Conservation (phyloP, 202 grass and related monocot genomes). For the Musa balbisiana region DNA sequence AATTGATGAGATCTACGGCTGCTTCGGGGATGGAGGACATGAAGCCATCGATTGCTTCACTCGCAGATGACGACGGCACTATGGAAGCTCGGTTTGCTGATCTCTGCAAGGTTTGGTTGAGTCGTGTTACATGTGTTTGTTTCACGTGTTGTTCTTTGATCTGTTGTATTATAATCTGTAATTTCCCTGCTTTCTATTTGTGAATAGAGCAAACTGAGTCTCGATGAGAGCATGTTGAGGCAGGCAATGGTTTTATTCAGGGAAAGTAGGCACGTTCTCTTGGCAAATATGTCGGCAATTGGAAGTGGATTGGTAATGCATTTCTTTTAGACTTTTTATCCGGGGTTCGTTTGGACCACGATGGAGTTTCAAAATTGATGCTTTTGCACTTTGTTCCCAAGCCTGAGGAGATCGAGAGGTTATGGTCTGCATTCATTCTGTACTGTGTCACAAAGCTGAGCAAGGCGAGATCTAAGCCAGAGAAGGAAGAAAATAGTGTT, state of each 20-base stretch:
- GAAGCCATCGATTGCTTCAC: slow-evolving; percentile 22
- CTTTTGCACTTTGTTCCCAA: slow-evolving; percentile 22
- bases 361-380: slow-evolving; percentile 18
- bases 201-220: slow-evolving; percentile 51
- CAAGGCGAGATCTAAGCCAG: slow-evolving; percentile 32
- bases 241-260: slow-evolving; percentile 60
- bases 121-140: not conserved
- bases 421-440: slow-evolving; percentile 76
- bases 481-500: slow-evolving; percentile 49
- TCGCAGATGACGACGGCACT: slow-evolving; percentile 12
- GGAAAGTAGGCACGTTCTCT: slow-evolving; percentile 53
- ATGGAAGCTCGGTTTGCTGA: slow-evolving; percentile 47
- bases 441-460: slow-evolving; percentile 74
- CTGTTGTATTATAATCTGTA: not conserved
- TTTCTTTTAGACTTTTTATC: slow-evolving; percentile 2
- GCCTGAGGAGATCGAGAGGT: slow-evolving; percentile 76
- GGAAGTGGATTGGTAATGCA: slow-evolving; percentile 59
- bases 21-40: slow-evolving; percentile 14
- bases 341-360: not conserved
- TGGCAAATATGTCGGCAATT: slow-evolving; percentile 64
- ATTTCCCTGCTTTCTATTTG: not conserved
- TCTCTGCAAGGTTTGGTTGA: slow-evolving; percentile 47
- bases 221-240: slow-evolving; percentile 50
- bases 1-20: not conserved
- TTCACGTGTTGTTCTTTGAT: not conserved